Base-by-base conservation (phyloP, 1,284 basidiomycete genomes). In the Trametes sp. region DNA sequence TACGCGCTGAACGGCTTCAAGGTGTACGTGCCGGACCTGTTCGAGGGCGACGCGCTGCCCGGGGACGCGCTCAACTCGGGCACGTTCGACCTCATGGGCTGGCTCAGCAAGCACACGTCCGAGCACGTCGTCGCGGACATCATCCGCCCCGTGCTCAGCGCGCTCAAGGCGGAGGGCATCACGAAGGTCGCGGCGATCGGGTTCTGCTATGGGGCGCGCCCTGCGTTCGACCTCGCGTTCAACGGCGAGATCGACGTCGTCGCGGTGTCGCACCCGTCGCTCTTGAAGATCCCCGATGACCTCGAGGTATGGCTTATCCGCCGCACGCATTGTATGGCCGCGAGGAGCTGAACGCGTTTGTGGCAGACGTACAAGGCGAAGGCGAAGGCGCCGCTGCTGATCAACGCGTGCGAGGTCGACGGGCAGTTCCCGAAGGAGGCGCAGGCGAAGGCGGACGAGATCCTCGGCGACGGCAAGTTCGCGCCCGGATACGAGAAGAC, bases 261-360 rank as follows among this genome's bases (percentile, higher is more conserved):
- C 5, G 84, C 83, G 28, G 80, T 83, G 60, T 74, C 85, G 4
- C 93, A 94, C 76, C 93, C 92, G 4, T 92, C 91, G 3, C 77
- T 88, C 5, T 82, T 94, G 64, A 65, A 88, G 54, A 63, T 83
- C 48, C 72, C 71, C n/a, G 83, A 76, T 1, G 87, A 89, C 74
- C 76, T 92, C 49, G 82, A 91, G 78, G 85, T 85, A 52, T 54
- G 60, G n/a, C n/a, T n/a, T n/a, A n/a, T 62, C 9, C 1, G n/a
- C 14, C 4, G 2, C 9, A 11, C 11, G 24, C 13, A 16, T 9
- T n/a, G 8, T 24, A 5, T 23, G 11, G 33, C 24, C 24, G 50
- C 5, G 10, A 6, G 8, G n/a, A 4, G 28, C 7, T 21, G 36
- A 21, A 24, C 11, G 14, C 4, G 50, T 10, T 36, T 63, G 45